Conservation (phyloP, 331 rosid genomes). For the Quercus tomentella region DNA sequence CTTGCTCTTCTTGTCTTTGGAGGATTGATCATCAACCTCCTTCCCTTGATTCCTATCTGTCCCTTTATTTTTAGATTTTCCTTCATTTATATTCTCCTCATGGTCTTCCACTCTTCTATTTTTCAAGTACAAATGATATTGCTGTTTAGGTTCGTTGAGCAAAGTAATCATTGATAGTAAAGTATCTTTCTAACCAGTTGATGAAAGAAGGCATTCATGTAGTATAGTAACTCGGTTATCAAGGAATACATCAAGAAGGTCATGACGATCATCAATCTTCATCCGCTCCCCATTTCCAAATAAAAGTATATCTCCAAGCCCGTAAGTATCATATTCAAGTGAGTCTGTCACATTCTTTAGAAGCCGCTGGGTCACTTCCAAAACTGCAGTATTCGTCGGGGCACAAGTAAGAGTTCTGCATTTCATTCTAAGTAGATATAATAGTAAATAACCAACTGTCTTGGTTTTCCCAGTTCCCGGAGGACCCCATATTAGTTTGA, state of each 20-base stretch:
- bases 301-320: constrained; percentile 39
- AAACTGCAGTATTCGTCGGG: constrained; percentile 40
- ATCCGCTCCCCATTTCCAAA: constrained; percentile 31
- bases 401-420: constrained; percentile 37
- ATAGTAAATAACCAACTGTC: constrained; percentile 35
- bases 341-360: background rate
- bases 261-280: constrained; percentile 14
- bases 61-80: background rate
- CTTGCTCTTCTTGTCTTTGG: background rate
- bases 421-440: constrained; percentile 15
- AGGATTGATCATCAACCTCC: background rate
- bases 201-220: background rate
- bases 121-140: constrained; percentile 8
- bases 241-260: constrained; percentile 17
- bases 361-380: constrained; percentile 21
- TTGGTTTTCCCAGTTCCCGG: constrained; percentile 72
- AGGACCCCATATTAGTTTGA: constrained; percentile 65
- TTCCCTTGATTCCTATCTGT: background rate
- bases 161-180: constrained; percentile 20
- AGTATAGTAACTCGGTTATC: background rate
- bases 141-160: constrained; percentile 17
- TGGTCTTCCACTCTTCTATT: background rate
- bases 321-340: constrained; percentile 13
- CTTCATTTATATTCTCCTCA: background rate
- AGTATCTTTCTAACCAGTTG: background rate